Conservation (phyloP, 805 yeast species). For the Lipomyces chichibuensis region DNA sequence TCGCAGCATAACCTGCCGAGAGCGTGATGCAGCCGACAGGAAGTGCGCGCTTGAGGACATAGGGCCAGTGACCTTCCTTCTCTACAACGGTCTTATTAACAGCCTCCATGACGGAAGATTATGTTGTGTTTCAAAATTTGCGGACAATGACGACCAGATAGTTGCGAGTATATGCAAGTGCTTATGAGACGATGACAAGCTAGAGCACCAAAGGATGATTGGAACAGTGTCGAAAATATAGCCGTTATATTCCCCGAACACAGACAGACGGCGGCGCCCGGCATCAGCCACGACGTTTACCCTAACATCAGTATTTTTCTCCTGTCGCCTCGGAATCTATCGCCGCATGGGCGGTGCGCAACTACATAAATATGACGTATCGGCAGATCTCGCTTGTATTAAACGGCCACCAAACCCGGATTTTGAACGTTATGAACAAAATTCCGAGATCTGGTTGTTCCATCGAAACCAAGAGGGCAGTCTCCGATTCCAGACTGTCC, state of each 20-base stretch:
- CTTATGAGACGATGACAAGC: neutral
- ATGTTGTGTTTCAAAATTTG: neutral
- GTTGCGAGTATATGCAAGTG: neutral
- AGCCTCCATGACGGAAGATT: neutral
- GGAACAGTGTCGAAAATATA: neutral
- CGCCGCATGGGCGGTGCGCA: neutral
- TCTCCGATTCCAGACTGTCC: no score
- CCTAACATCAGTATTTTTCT: neutral
- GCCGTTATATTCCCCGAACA: neutral
- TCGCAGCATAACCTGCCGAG: conserved; percentile 20
- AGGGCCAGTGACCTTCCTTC: conserved; percentile 31
- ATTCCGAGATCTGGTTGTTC: no score
- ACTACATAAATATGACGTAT: no score
- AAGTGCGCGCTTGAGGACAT: conserved; percentile 28
- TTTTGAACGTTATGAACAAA: no score
- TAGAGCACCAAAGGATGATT: neutral
- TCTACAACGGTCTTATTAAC: neutral
- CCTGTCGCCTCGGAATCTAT: neutral
- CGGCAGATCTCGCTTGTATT: no score
- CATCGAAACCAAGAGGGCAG: no score
- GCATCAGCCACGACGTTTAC: neutral
- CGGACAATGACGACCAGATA: neutral
- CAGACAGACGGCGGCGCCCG: neutral
- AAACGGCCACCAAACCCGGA: no score
- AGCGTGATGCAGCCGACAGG: conserved; percentile 30